phyloP scores from a whole-genome alignment of 2,329 filamentous ascomycete species.

The Alternaria longipes region DNA sequence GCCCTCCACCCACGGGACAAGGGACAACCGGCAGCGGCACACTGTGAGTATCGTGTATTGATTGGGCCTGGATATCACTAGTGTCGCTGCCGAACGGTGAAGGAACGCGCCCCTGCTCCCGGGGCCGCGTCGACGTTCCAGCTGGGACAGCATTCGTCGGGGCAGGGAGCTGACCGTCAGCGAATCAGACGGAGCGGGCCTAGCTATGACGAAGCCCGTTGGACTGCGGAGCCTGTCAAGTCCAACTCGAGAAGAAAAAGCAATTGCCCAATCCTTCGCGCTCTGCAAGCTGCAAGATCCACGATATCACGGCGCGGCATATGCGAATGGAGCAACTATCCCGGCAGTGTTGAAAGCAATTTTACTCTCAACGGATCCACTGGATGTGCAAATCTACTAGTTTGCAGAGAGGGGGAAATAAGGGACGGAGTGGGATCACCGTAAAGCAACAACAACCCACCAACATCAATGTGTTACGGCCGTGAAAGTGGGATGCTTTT shows the following conservation, averaged over 20 bases:
- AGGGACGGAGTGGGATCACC: neutral
- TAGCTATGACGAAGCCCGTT: neutral
- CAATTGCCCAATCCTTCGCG: neutral
- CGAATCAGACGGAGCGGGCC: neutral
- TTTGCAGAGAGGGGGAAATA: neutral
- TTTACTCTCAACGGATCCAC: neutral
- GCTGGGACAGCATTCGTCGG: neutral
- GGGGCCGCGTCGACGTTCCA: neutral
- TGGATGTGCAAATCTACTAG: neutral
- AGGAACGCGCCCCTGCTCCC: neutral
- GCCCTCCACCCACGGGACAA: neutral
- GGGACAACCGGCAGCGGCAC: neutral
- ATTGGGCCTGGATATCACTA: neutral
- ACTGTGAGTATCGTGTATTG: neutral
- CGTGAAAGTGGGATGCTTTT: neutral
- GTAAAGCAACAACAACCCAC: neutral
- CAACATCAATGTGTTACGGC: neutral
- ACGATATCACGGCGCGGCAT: neutral
- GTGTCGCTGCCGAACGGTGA: constrained; percentile 1
- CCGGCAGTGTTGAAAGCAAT: neutral
- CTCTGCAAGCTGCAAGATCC: neutral
- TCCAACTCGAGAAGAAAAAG: constrained; percentile 1
- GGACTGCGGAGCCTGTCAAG: neutral
- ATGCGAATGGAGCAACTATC: neutral
- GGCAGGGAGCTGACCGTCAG: neutral